These are phyloP conservation scores for Bruguiera parviflora DNA, from an alignment of 345 rosid genomes.

Conservation along the genomic window DNA sequence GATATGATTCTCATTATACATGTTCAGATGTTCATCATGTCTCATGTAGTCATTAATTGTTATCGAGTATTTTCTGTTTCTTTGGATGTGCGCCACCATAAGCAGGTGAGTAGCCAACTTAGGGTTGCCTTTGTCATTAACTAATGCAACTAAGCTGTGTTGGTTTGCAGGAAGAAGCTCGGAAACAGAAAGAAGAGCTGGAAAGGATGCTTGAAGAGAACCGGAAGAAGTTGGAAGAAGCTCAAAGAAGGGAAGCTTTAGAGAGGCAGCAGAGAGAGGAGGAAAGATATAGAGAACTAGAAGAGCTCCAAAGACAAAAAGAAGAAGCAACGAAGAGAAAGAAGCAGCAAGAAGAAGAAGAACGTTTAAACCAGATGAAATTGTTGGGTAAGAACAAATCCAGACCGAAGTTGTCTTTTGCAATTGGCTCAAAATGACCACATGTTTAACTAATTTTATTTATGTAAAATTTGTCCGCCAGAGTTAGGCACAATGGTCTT, in stretches of 20 bases:
- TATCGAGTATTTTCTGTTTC: no score
- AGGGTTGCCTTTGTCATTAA: not conserved
- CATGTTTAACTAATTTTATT: no score
- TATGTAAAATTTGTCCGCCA: no score
- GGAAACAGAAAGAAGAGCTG: conserved; percentile 64
- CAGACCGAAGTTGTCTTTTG: conserved; percentile 88
- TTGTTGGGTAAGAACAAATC: conserved; percentile 94
- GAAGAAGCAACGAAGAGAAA: conserved; percentile 83
- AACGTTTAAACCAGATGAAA: conserved; percentile 80
- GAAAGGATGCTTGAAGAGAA: conserved; percentile 82
- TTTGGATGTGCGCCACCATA: no score
- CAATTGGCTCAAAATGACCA: conserved; percentile 72
- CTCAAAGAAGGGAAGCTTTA: conserved; percentile 80
- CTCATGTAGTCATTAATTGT: no score
- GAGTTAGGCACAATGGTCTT: no score
- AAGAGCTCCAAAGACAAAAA: conserved; percentile 73
- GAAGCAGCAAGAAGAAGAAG: conserved; percentile 92
- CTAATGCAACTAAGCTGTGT: not conserved
- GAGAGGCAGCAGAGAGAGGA: conserved; percentile 86
- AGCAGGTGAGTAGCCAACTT: no score
- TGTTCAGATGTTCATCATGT: not conserved
- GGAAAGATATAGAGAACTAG: conserved; percentile 71
- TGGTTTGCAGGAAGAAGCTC: conserved; percentile 58
- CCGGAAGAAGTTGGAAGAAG: conserved; percentile 65
- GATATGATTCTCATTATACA: not conserved